These are phyloP conservation scores for Penicillium sp. DNA, from an alignment of 2,329 filamentous ascomycete genomes.

Conservation along the genomic window DNA sequence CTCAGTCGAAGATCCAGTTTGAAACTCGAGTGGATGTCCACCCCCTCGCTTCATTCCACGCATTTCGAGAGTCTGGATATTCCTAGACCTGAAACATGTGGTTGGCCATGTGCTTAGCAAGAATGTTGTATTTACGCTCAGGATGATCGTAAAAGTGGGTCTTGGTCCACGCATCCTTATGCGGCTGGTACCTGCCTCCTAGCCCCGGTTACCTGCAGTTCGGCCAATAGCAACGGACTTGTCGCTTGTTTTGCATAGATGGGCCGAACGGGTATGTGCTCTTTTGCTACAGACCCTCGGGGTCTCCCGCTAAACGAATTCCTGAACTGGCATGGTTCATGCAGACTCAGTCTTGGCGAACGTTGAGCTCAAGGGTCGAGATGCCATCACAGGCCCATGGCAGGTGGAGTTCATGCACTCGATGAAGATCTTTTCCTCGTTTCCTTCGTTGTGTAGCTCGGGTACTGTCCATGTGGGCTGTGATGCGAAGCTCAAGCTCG, in stretches of 20 bases:
- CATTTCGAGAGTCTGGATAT: conserved; percentile 15
- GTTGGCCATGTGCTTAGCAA: conserved; percentile 22
- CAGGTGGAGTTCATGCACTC: conserved; percentile 14
- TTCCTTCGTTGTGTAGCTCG: conserved; percentile 15
- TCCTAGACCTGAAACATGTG: conserved; percentile 24
- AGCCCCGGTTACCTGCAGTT: conserved; percentile 16
- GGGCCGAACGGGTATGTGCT: conserved; percentile 19
- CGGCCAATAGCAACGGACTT: conserved; percentile 18
- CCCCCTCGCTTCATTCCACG: conserved; percentile 26
- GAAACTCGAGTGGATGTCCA: conserved; percentile 9
- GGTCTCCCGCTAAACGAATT: conserved; percentile 14
- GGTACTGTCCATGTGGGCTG: conserved; percentile 24
- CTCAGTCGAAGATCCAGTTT: conserved; percentile 9
- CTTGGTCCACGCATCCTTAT: conserved; percentile 8
- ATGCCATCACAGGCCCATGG: conserved; percentile 24
- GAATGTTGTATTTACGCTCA: conserved; percentile 9
- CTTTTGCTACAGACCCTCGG: conserved; percentile 2
- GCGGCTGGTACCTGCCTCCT: conserved; percentile 23
- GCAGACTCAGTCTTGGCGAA: conserved; percentile 12
- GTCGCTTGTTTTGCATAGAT: conserved; percentile 24
- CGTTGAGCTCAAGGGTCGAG: conserved; percentile 12
- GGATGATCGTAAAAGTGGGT: conserved; percentile 9
- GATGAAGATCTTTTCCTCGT: conserved; percentile 22
- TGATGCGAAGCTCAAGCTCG: conserved; percentile 21
- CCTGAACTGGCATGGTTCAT: conserved; percentile 19